Base-by-base conservation (phyloP, 352 stramenopile genomes). In the Plasmopara halstedii region DNA sequence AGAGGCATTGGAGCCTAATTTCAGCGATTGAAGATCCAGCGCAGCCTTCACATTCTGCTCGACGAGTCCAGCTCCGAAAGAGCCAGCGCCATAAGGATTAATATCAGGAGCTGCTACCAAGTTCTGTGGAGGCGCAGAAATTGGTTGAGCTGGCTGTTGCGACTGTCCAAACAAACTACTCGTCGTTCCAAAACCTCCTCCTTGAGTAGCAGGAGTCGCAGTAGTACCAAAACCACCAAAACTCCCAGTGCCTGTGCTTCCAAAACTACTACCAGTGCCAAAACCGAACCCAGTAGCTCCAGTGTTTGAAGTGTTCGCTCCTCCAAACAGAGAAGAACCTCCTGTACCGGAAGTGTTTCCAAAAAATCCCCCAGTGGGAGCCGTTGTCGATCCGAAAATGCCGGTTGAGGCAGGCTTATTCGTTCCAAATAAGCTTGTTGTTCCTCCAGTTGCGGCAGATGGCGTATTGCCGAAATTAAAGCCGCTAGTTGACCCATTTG, bases 21-120 rank as follows among this genome's bases (percentile, higher is more conserved):
- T 83, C 32, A 81, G 72, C 8, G 72, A 67, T 36, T 78, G 73
- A 38, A 80, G 37, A 32, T 81, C 73, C 21, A 88, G 44, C 0
- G 71, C 70, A 2, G 71, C 67, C 54, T 83, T 80, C 26, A 83
- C 70, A 46, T 76, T 78, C 35, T 81, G 70, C 35, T 83, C 71
- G 39, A 83, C 64, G 15, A 83, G 62, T 6, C 71, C 71, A 3
- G 63, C 68, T 38, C 71, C 71, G 43, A 71, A 78, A 10, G 63
- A 74, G 15, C 71, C 71, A 38, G 69, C 43, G 21, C 71, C 71
- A 29, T 83, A 83, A 4, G 71, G 71, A 10, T 83, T 78, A 18
- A 70, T 57, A 44, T 83, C 69, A 32, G 69, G 66, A 27, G 73
- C 67, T 35, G 74, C 76, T 13, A 81, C 67, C 45, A 81, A 64